phyloP scores from a whole-genome alignment of 1,284 basidiomycete species.

The Inonotus hispidus region DNA sequence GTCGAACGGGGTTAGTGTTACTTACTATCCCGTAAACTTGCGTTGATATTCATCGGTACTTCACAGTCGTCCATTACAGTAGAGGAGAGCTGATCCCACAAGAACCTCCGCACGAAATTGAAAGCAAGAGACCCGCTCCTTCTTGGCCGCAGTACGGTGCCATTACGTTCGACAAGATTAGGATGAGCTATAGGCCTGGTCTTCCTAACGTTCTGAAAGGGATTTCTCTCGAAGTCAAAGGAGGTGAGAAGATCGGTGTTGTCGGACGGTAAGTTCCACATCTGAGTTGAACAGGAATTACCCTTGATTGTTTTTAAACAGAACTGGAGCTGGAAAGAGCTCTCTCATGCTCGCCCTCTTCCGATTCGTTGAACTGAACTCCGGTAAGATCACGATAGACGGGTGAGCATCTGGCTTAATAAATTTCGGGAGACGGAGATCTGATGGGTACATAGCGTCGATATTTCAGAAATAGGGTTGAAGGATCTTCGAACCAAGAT shows the following conservation, averaged over 20 bases:
- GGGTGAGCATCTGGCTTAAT: conserved; percentile 42
- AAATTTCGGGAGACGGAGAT: conserved; percentile 23
- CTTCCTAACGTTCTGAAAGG: conserved; percentile 55
- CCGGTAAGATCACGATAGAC: conserved; percentile 34
- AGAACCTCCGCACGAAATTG: conserved; percentile 58
- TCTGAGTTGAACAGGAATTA: conserved; percentile 21
- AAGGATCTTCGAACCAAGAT: conserved; percentile 42
- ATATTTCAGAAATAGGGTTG: conserved; percentile 45
- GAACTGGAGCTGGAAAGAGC: conserved; percentile 36
- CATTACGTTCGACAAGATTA: conserved; percentile 48
- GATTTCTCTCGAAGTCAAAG: conserved; percentile 47
- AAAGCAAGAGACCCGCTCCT: conserved; percentile 44
- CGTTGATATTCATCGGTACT: conserved; percentile 4
- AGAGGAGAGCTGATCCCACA: conserved; percentile 49
- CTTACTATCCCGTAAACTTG: not conserved
- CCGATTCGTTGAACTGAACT: conserved; percentile 36
- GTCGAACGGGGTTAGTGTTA: conserved; percentile 53
- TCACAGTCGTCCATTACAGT: conserved; percentile 55
- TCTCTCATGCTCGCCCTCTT: conserved; percentile 34
- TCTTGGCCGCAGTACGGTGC: conserved; percentile 49
- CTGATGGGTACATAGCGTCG: conserved; percentile 35
- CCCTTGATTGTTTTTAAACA: conserved; percentile 9
- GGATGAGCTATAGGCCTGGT: conserved; percentile 53
- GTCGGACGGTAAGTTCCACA: conserved; percentile 41
- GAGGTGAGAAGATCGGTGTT: conserved; percentile 80